A percentile compares a stretch with the other conserved stretches of the same genome.
Conservation (phyloP, 345 rosid species). For the Hibiscus syriacus region DNA sequence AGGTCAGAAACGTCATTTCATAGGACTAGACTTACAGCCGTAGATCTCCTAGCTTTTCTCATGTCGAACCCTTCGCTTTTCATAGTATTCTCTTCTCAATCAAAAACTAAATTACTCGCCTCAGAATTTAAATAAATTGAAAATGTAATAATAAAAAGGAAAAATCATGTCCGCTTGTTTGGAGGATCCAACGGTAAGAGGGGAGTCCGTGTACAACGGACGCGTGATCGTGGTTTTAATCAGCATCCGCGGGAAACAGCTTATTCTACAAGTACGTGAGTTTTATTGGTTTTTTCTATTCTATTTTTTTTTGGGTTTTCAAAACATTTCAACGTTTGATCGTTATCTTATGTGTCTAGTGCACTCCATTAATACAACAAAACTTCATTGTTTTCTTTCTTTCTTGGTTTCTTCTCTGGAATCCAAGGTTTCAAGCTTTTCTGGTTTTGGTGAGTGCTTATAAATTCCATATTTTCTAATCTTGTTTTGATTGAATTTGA, state of each 20-base stretch:
- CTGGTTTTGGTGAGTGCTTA: constrained; percentile 7
- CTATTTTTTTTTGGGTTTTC: background rate
- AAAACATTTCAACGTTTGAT: constrained; percentile 4
- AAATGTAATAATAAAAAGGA: background rate
- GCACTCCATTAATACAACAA: constrained; percentile 10
- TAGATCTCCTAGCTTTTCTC: background rate
- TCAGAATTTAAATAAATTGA: background rate
- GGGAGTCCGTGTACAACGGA: background rate
- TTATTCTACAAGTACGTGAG: background rate
- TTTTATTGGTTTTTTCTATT: background rate
- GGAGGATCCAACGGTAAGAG: background rate
- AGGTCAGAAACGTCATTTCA: background rate
- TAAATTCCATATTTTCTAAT: background rate
- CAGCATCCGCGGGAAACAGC: constrained; percentile 6
- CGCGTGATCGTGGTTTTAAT: background rate
- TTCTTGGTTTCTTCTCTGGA: background rate
- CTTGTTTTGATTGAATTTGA: background rate
- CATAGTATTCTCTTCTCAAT: background rate
- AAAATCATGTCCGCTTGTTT: background rate
- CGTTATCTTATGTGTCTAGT: constrained; percentile 9
- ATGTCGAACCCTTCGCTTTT: background rate
- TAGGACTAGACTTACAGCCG: background rate
- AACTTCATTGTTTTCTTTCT: background rate
- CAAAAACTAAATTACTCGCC: background rate
- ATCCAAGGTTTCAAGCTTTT: constrained; percentile 9